Conservation (phyloP, 1,139 yeast species). For the Debaryomyces sp. region DNA sequence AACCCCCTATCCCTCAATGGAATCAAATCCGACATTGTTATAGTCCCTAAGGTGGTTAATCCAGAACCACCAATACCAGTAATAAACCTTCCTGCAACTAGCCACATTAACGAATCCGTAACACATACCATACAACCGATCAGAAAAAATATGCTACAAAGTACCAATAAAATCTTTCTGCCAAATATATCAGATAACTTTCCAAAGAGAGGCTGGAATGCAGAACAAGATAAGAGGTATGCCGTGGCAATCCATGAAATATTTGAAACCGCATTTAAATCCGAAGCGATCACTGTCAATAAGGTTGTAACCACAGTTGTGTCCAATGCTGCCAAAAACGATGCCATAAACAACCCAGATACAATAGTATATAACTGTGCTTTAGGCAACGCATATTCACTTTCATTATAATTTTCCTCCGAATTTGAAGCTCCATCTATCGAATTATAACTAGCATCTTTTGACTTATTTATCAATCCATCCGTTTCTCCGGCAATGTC, state of each 20-base stretch:
- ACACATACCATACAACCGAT: slow-evolving; percentile 45
- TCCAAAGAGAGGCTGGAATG: slow-evolving; percentile 75
- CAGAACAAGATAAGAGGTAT: slow-evolving; percentile 44
- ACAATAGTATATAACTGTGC: slow-evolving; percentile 34
- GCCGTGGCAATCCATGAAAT: slow-evolving; percentile 54
- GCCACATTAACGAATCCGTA: slow-evolving; percentile 40
- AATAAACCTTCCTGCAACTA: slow-evolving; percentile 61
- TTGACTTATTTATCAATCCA: slow-evolving; percentile 17
- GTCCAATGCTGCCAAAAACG: slow-evolving; percentile 48
- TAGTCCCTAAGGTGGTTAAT: slow-evolving; percentile 51
- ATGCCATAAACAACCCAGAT: slow-evolving; percentile 38
- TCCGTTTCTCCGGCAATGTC: slow-evolving; percentile 49
- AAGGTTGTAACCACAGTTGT: slow-evolving; percentile 49
- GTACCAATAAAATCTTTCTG: slow-evolving; percentile 49
- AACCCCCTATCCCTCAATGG: slow-evolving; percentile 56
- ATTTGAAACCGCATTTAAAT: slow-evolving; percentile 40
- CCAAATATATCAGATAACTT: slow-evolving; percentile 87
- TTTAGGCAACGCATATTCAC: slow-evolving; percentile 36
- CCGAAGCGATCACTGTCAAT: slow-evolving; percentile 46
- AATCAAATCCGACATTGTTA: slow-evolving; percentile 54
- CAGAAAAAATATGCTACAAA: slow-evolving; percentile 40
- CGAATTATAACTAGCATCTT: slow-evolving; percentile 16
- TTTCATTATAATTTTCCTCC: slow-evolving; percentile 19
- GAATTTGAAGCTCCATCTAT: slow-evolving; percentile 10
- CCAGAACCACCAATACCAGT: slow-evolving; percentile 66